Conservation (phyloP, 257 asterid genomes). For the Cruciata laevipes region DNA sequence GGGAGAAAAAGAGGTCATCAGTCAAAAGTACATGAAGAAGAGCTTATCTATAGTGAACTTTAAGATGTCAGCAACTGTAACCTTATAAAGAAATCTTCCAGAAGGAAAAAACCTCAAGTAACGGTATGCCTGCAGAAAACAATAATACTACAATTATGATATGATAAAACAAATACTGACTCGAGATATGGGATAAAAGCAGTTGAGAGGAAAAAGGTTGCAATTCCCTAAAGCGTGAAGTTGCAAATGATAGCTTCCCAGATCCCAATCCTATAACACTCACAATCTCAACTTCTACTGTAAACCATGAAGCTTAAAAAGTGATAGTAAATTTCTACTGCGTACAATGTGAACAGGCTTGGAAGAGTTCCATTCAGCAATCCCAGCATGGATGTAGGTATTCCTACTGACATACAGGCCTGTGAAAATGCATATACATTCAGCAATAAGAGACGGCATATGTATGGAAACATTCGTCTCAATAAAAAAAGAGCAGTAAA, state of each 20-base stretch:
- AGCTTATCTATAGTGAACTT: slow-evolving; percentile 3
- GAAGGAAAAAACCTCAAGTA: slow-evolving; percentile 90
- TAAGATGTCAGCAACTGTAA: slow-evolving; percentile 20
- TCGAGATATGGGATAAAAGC: neutral
- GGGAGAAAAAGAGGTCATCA: neutral
- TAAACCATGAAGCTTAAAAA: neutral
- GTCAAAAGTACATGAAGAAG: slow-evolving; percentile 10
- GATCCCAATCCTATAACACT: neutral
- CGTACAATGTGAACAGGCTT: slow-evolving; percentile 95
- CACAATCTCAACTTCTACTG: neutral
- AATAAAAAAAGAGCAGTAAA: neutral
- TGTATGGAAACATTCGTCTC: neutral
- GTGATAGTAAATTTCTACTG: neutral
- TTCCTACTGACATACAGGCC: slow-evolving; percentile 92
- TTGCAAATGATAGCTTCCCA: neutral
- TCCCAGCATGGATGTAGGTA: slow-evolving; percentile 89
- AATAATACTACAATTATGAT: slow-evolving; percentile 4
- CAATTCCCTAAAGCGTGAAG: neutral
- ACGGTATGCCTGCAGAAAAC: slow-evolving; percentile 70
- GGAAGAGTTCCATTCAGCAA: slow-evolving; percentile 84
- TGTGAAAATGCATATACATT: slow-evolving; percentile 27
- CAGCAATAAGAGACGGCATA: slow-evolving; percentile 8
- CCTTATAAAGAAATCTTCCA: slow-evolving; percentile 94
- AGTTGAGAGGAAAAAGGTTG: neutral
- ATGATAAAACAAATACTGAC: neutral